Base-by-base conservation (phyloP, 164 flowering plant genomes). In the Liriodendron chinense region DNA sequence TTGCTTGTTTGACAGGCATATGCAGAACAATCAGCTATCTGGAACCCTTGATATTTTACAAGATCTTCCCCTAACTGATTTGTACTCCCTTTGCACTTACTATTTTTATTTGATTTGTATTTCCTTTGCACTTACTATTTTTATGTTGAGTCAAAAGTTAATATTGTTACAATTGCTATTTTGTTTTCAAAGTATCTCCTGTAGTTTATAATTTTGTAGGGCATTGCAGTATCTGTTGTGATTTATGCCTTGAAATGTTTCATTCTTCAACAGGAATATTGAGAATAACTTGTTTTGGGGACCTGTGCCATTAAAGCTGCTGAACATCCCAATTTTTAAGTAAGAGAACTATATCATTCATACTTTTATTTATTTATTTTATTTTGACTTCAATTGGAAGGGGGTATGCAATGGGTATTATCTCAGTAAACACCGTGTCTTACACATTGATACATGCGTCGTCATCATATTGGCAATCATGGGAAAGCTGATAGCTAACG, bases 1-100 rank as follows among this genome's bases (percentile, higher is more conserved):
- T 63, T 69, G 77, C 63, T 78, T 61, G 21, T 8, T 83, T 82
- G 76, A 82, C 97, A 96, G 99, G 71, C 94, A 78, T 70, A 72
- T 96, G 88, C 97, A 96, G 89, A 80, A 87, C 82, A 96, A 96
- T 83, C 88, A 88, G 70, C 86, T 96, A 9, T 86, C 97, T 61
- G 99, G 99, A 74, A 84, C 91, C 72, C 93, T 96, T 69, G 88
- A 92, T 88, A 91, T 96, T 72, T 77, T 96, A 28, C 94, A 92
- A 83, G 90, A 92, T 85, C 92, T 96, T 71, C 91, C 90, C n/a
- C 81, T 96, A 56, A 74, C 47, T 77, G 92, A 94, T 74, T 81
- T 96, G 99, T 94, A 89, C 53, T 72, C 56, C 78, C 85, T 82
- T 80, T 47, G 74, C 80, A 57, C 70, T 67, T 73, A 34, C 7